Conservation (phyloP, 805 yeast genomes). For the Candida patagonica region DNA sequence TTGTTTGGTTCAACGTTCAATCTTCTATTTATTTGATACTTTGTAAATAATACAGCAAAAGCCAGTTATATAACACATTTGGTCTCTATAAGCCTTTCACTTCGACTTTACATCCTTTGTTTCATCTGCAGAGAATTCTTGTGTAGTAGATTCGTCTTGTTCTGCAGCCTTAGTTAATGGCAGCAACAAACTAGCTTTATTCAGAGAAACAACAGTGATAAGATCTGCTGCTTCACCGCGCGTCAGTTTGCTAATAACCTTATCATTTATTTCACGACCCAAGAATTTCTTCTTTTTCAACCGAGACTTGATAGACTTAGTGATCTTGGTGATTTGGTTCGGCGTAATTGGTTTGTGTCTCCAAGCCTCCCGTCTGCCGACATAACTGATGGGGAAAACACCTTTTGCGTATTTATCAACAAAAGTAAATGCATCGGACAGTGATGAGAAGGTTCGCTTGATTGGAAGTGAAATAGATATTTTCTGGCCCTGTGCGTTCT, state of each 20-base stretch:
- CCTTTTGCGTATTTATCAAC: background rate
- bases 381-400: background rate
- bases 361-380: background rate
- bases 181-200: background rate
- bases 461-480: background rate
- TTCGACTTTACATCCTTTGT: too few relatives aligned
- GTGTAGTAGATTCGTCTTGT: slow-evolving; percentile 8
- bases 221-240: slow-evolving; percentile 3
- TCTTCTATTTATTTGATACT: too few relatives aligned
- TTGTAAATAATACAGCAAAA: too few relatives aligned
- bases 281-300: background rate
- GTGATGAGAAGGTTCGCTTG: background rate
- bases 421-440: background rate
- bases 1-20: too few relatives aligned
- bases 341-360: background rate
- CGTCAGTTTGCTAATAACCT: background rate
- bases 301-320: background rate
- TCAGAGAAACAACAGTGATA: background rate
- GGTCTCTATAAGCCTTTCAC: too few relatives aligned
- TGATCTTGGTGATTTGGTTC: background rate
- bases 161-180: background rate
- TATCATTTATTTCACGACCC: background rate
- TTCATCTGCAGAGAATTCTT: slow-evolving; percentile 52
- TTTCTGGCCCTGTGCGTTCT: too few relatives aligned
- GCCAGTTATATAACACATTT: too few relatives aligned